phyloP scores from a whole-genome alignment of 805 yeast species.

The Middelhovenomyces tepae region DNA sequence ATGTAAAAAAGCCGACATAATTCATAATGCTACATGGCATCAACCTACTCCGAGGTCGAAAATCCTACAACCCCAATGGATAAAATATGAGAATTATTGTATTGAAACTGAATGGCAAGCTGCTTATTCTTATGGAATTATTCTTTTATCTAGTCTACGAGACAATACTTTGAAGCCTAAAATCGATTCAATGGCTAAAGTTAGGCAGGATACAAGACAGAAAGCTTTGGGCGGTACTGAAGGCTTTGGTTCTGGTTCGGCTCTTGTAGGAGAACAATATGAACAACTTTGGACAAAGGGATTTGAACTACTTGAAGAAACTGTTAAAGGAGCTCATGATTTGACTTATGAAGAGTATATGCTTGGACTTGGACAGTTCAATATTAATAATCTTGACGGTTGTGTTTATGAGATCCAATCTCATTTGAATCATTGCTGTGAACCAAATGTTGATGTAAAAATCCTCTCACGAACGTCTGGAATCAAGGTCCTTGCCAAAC shows the following conservation, averaged over 20 bases:
- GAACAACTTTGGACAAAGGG: conserved; percentile 55
- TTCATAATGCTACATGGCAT: conserved; percentile 55
- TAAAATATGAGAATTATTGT: conserved; percentile 50
- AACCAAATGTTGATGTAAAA: conserved; percentile 55
- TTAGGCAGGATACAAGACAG: conserved; percentile 58
- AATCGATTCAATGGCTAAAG: conserved; percentile 55
- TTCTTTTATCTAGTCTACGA: conserved; percentile 37
- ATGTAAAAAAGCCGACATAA: conserved; percentile 47
- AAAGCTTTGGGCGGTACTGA: conserved; percentile 38
- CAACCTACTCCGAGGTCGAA: conserved; percentile 29
- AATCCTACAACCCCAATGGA: conserved; percentile 35
- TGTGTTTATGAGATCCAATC: conserved; percentile 54
- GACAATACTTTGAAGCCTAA: conserved; percentile 37
- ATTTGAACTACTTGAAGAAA: conserved; percentile 38
- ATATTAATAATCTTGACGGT: conserved; percentile 63
- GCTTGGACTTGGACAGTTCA: conserved; percentile 59
- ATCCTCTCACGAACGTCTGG: conserved; percentile 42
- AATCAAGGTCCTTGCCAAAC: conserved; percentile 49
- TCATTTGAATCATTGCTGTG: conserved; percentile 69
- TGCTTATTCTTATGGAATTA: conserved; percentile 53
- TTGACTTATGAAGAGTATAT: conserved; percentile 47
- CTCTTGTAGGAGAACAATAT: conserved; percentile 47
- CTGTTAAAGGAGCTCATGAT: conserved; percentile 31
- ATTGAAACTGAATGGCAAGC: conserved; percentile 59
- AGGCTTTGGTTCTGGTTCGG: conserved; percentile 46